Evolutionary conservation across 2,329 filamentous ascomycete genomes (phyloP).

Genomic region (Aureobasidium sp.): DNA sequence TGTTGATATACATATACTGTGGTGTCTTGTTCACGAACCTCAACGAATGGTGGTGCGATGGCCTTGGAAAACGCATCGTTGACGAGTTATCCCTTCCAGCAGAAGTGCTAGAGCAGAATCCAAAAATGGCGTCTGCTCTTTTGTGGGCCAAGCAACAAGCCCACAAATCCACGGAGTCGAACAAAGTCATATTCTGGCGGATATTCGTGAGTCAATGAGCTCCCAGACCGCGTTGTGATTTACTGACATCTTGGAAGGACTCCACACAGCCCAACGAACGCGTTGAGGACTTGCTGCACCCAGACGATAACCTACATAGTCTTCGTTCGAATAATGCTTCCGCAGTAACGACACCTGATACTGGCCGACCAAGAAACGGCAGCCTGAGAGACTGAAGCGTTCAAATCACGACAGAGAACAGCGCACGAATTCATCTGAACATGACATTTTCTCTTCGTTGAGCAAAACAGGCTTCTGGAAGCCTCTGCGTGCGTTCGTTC

Average conservation of each 20-base stretch:
- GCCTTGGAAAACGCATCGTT: neutral
- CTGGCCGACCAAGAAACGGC: neutral
- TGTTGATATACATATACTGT: neutral
- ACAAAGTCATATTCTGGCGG: neutral
- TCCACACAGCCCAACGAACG: neutral
- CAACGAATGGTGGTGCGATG: constrained; percentile 8
- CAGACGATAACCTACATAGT: neutral
- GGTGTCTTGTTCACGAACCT: constrained; percentile 1
- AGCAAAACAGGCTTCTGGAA: too few relatives aligned
- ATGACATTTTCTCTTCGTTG: too few relatives aligned
- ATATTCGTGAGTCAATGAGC: neutral
- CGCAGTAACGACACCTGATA: neutral
- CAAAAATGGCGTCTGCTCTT: neutral
- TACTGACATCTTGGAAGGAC: neutral
- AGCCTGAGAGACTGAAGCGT: neutral
- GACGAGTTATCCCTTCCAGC: neutral
- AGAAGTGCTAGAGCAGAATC: neutral
- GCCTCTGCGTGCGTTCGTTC: too few relatives aligned
- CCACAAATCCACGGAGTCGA: neutral
- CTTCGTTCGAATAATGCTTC: constrained; percentile 4
- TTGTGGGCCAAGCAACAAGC: constrained; percentile 1
- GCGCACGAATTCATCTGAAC: too few relatives aligned
- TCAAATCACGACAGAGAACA: too few relatives aligned
- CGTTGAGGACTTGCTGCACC: neutral
- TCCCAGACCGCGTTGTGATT: too few relatives aligned